Percentiles rank a stretch among this genome's conserved stretches.
Conservation (phyloP, 345 rosid genomes). For the Euphorbia lathyris region DNA sequence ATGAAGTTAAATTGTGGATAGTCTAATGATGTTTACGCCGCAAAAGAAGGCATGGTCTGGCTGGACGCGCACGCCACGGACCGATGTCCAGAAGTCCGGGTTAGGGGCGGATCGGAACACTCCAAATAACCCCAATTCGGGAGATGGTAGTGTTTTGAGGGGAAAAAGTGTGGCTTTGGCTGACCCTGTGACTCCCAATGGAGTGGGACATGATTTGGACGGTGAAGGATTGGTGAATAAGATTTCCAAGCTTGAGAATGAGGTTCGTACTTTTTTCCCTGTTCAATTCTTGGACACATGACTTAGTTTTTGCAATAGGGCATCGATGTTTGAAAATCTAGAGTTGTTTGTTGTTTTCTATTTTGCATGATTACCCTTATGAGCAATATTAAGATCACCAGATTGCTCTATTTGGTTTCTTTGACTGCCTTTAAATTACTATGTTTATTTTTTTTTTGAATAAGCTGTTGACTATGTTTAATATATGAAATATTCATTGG, state of each 20-base stretch:
- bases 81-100: slow-evolving; percentile 33
- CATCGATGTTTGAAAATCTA: background rate
- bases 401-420: slow-evolving; percentile 1
- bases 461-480: background rate
- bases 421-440: background rate
- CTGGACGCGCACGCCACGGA: slow-evolving; percentile 58
- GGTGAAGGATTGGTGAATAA: slow-evolving; percentile 41
- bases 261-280: slow-evolving; percentile 43
- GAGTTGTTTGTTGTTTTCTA: background rate
- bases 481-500: background rate
- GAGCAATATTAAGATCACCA: background rate
- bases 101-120: slow-evolving; percentile 35
- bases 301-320: background rate
- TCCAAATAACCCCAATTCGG: slow-evolving; percentile 12
- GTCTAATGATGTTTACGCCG: slow-evolving; percentile 68
- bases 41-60: slow-evolving; percentile 65
- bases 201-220: slow-evolving; percentile 31
- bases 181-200: slow-evolving; percentile 51
- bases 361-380: background rate
- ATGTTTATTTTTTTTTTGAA: background rate
- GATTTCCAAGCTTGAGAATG: slow-evolving; percentile 64
- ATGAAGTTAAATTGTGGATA: slow-evolving; percentile 19
- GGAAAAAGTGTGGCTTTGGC: slow-evolving; percentile 43
- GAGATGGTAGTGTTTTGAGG: slow-evolving; percentile 33
- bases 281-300: too few species aligned